A percentile compares a stretch with the other conserved stretches of the same genome.
These are phyloP conservation scores for Jacaranda copaia DNA, from an alignment of 257 asterid genomes.

Conservation along the genomic window DNA sequence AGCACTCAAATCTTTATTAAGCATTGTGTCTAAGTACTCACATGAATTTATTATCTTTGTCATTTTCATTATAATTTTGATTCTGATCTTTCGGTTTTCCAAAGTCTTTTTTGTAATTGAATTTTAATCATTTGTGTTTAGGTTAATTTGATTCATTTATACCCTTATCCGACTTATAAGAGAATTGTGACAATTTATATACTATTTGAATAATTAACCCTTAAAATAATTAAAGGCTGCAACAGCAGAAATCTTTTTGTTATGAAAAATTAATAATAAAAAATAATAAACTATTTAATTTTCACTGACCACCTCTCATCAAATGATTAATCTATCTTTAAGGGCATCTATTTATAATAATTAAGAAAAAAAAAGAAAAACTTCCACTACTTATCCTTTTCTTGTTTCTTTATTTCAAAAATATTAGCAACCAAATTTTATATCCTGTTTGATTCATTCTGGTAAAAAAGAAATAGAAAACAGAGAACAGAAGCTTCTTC, in stretches of 20 bases:
- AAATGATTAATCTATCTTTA: conserved; percentile 53
- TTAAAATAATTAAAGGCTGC: conserved; percentile 59
- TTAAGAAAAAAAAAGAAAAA: neutral
- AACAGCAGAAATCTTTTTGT: conserved; percentile 46
- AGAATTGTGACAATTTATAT: too few relatives aligned
- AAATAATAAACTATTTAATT: neutral
- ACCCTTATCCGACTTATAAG: too few relatives aligned
- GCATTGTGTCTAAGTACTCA: neutral
- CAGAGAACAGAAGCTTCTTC: conserved; percentile 52
- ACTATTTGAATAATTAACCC: conserved; percentile 69
- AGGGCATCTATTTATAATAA: conserved; percentile 49
- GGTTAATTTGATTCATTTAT: too few relatives aligned
- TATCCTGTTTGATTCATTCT: neutral
- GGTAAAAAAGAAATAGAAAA: conserved; percentile 28
- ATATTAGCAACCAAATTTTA: neutral
- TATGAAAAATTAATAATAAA: neutral
- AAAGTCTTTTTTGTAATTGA: conserved; percentile 29
- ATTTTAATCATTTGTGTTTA: conserved; percentile 30
- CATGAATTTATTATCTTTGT: neutral
- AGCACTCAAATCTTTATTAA: conserved; percentile 7
- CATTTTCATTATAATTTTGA: conserved; percentile 23
- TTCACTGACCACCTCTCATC: conserved; percentile 56
- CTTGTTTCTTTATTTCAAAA: conserved; percentile 14
- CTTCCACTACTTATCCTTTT: conserved; percentile 61
- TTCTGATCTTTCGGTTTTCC: conserved; percentile 21